Base-by-base conservation (phyloP, 1,284 basidiomycete species). In the Apiotrichum montevideense region DNA sequence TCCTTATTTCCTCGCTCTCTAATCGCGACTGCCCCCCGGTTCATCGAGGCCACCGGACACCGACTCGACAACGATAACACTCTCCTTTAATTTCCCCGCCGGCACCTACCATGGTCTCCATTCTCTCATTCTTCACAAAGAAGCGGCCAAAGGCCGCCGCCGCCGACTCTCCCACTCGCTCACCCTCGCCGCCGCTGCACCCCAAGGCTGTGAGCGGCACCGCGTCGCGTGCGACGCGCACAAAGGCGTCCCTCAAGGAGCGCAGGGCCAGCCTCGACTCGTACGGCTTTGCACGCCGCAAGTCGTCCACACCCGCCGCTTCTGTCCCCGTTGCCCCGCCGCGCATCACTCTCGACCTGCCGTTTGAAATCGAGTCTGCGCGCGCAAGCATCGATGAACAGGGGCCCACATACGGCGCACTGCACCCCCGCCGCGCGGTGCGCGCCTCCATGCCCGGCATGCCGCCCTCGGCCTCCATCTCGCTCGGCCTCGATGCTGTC, bases 91-190 rank as follows among this genome's bases (percentile, higher is more conserved):
- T 37, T 46, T 35, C 35, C 42, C 40, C 15, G 9, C 32, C 37
- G 37, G 37, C 37, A n/a, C 34, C 41, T 55, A 53, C 34, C 49
- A 71, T 71, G 69, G 68, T 70, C 46, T 71, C 69, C 13, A 52
- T 71, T 40, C 50, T 71, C 47, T 66, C 65, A 33, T 63, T 70
- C 61, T 70, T 71, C 62, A 56, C 56, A n/a, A 70, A 70, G 60
- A 69, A 67, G 58, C 66, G 67, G 29, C 54, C 59, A 54, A 56
- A 52, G 59, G 14, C 37, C 9, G 35, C 35, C 15, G 14, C 47
- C 6, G 10, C 51, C n/a, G 44, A 55, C 8, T 52, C 60, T 33
- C 11, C 41, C 37, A 41, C 41, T 11, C 42, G 41, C 40, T 40
- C 51, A 13, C 33, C 55, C 48, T 35, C 58, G 47, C 40, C 52